Conservation (phyloP, 2,329 filamentous ascomycete species). For the Sclerotinia nivalis region DNA sequence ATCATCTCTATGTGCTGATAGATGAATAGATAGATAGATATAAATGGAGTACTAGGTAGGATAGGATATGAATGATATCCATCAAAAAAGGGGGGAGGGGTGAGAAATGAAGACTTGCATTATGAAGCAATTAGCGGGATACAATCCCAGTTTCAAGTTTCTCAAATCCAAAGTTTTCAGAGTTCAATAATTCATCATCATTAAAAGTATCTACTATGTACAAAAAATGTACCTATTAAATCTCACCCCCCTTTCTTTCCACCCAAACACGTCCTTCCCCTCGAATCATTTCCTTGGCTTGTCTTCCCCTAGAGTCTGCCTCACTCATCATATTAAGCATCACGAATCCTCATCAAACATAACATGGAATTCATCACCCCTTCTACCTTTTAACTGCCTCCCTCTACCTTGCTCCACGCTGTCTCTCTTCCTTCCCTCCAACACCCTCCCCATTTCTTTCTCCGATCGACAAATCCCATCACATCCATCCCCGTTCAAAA, state of each 20-base stretch:
- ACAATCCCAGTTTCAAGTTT: no score
- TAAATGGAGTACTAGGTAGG: no score
- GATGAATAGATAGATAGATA: no score
- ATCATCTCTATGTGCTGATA: no score
- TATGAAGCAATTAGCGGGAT: no score
- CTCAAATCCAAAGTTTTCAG: background rate
- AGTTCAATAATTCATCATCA: conserved; percentile 8
- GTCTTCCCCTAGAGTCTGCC: no score
- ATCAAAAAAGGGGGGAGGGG: no score
- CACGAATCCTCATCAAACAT: conserved; percentile 7
- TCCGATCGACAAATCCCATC: background rate
- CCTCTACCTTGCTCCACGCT: background rate
- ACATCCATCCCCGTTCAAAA: background rate
- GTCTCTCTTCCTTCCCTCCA: background rate
- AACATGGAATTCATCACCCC: conserved; percentile 5
- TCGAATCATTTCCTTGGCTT: no score
- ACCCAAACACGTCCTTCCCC: background rate
- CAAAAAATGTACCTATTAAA: conserved; percentile 7
- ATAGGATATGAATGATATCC: no score
- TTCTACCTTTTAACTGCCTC: background rate
- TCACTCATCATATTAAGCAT: background rate
- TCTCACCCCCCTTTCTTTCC: background rate
- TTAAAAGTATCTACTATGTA: background rate
- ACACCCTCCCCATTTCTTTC: background rate
- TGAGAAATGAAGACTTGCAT: no score